These are phyloP conservation scores for Penicillium coprophilum DNA, from an alignment of 495 filamentous ascomycete genomes.

Conservation along the genomic window DNA sequence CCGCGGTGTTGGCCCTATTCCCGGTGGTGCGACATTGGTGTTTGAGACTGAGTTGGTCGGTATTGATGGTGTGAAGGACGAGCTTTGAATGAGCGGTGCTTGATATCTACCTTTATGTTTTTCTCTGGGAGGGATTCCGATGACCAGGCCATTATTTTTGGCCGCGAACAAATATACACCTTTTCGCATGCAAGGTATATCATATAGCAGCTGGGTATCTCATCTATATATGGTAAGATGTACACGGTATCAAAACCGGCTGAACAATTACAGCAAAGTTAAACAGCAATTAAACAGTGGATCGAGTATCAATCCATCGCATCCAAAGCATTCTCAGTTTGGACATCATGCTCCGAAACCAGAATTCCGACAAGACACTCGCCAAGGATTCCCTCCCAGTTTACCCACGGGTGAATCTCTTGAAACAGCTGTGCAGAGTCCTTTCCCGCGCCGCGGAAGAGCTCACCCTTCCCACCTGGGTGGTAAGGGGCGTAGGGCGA, in stretches of 20 bases:
- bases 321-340: conserved; percentile 54
- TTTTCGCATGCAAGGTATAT: not conserved
- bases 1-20: conserved; percentile 72
- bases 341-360: conserved; percentile 70
- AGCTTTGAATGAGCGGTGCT: conserved; percentile 39
- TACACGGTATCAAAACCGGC: conserved; percentile 8
- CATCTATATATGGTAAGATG: conserved; percentile 18
- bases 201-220: conserved; percentile 17
- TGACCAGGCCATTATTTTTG: not conserved
- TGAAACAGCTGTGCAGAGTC: conserved; percentile 74
- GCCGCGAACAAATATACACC: not conserved
- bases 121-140: conserved; percentile 1
- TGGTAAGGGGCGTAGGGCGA: conserved; percentile 87
- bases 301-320: conserved; percentile 61
- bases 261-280: conserved; percentile 2
- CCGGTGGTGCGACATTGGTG: conserved; percentile 73
- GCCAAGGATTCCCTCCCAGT: conserved; percentile 89
- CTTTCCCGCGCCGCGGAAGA: conserved; percentile 75
- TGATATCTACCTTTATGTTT: not conserved
- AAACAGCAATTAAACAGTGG: not conserved
- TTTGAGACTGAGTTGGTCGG: conserved; percentile 92
- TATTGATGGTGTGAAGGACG: conserved; percentile 77
- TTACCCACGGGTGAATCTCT: conserved; percentile 97
- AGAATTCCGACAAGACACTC: conserved; percentile 83
- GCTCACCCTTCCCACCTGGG: conserved; percentile 84